Base-by-base conservation (phyloP, 2,329 filamentous ascomycete genomes). In the Dactylellina haptotyla region DNA sequence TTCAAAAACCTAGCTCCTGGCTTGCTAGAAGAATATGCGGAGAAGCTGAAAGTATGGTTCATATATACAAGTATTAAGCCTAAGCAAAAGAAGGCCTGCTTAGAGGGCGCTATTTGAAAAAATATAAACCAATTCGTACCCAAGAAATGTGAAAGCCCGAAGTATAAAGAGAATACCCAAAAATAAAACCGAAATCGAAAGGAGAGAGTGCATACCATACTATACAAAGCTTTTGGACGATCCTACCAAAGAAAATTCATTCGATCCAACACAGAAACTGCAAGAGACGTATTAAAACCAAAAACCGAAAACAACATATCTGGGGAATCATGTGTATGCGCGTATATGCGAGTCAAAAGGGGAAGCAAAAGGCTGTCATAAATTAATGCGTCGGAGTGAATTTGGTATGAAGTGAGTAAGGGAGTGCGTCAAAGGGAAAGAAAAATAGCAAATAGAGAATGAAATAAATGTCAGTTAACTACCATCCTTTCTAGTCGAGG, bases 221-320 rank as follows among this genome's bases (percentile, higher is more conserved):
- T 59, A 62, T 72, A 59, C 51, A 64, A 72, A 64, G 43, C 54
- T 71, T 72, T 72, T 64, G 50, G 59, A 64, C 53, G 53, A 51
- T 41, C 57, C 59, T 51, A 50, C 66, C 50, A 63, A 71, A 63
- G 20, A 63, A 48, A 20, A 45, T 23, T 20, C 12, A 56, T 28
- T 48, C 26, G 18, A 14, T 32, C 20, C 48, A 48, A 32, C 20
- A 46, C 23, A 41, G 56, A 51, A 63, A 43, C 28, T 46, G 39
- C n/a, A 26, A 20, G 37, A 30, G n/a, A 45, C 12, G 53, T 53
- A 53, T 54, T 64, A n/a, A 66, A 56, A 41, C 30, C 37, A 46
- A 58, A 37, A 39, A 41, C 16, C 63, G 59, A 54, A 34, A 61
- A 69, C 1, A 46, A 41, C 64, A n/a, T 46, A 34, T 62, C 30